A percentile compares a stretch with the other conserved stretches of the same genome.
These are phyloP conservation scores for Carallia pectinifolia DNA, from an alignment of 345 rosid genomes.

Conservation along the genomic window DNA sequence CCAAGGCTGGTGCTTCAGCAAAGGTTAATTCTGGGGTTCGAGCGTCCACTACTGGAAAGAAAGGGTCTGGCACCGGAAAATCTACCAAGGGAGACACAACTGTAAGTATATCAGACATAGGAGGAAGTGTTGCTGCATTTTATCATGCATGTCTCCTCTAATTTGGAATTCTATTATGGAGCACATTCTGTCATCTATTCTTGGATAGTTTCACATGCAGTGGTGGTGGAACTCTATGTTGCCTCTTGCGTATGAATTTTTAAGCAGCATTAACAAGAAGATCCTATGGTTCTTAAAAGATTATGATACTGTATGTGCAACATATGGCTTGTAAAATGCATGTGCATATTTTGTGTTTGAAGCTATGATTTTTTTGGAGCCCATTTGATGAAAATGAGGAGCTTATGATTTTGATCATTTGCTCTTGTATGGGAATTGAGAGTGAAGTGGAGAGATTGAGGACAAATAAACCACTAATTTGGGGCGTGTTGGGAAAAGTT, in stretches of 20 bases:
- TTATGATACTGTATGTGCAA: neutral
- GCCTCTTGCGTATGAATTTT: neutral
- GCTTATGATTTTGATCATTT: no score
- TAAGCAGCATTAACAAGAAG: neutral
- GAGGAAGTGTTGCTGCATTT: neutral
- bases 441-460: no score
- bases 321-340: neutral
- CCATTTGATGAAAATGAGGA: no score
- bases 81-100: constrained; percentile 68
- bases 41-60: constrained; percentile 74
- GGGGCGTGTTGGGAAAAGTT: no score
- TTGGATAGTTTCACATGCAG: neutral
- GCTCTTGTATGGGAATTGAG: no score
- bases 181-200: neutral
- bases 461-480: no score
- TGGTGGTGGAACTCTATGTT: neutral
- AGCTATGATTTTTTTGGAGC: neutral
- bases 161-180: neutral
- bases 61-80: constrained; percentile 65
- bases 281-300: neutral
- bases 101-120: constrained; percentile 39
- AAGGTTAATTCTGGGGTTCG: constrained; percentile 63
- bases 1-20: constrained; percentile 55
- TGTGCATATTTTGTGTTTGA: neutral
- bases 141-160: neutral